Evolutionary conservation across 768 basidiomycete genomes (phyloP).

Genomic region (Tricholoma matsutake): DNA sequence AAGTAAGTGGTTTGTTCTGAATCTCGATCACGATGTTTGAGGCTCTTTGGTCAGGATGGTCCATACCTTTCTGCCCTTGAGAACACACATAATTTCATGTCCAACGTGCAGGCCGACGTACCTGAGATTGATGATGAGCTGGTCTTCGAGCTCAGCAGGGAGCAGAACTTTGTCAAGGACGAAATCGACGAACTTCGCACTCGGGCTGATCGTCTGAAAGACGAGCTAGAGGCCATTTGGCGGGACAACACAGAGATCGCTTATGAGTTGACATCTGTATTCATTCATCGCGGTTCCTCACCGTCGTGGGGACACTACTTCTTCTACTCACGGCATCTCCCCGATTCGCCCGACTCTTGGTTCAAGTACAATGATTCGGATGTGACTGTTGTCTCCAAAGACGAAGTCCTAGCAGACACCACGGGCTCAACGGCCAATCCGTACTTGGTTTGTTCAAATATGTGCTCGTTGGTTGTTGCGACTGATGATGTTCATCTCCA

Average conservation of each 20-base stretch:
- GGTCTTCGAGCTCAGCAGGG: slow-evolving; percentile 45
- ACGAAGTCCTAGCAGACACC: slow-evolving; percentile 85
- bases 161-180: slow-evolving; percentile 46
- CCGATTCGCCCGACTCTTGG: slow-evolving; percentile 78
- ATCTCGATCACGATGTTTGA: background rate
- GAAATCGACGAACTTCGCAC: slow-evolving; percentile 58
- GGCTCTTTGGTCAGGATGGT: slow-evolving; percentile 44
- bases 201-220: slow-evolving; percentile 53
- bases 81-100: slow-evolving; percentile 55
- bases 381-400: slow-evolving; percentile 71
- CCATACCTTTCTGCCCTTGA: slow-evolving; percentile 57
- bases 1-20: slow-evolving; percentile 44
- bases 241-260: slow-evolving; percentile 57
- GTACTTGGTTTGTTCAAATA: slow-evolving; percentile 60
- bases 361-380: slow-evolving; percentile 96
- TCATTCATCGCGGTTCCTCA: slow-evolving; percentile 88
- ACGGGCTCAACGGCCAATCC: slow-evolving; percentile 91
- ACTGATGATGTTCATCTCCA: slow-evolving; percentile 24
- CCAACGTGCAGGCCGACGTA: slow-evolving; percentile 38
- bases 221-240: slow-evolving; percentile 76
- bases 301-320: slow-evolving; percentile 94
- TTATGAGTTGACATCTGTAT: slow-evolving; percentile 93
- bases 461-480: slow-evolving; percentile 1
- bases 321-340: slow-evolving; percentile 89
- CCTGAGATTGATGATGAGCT: slow-evolving; percentile 63